phyloP scores from a whole-genome alignment of 2,329 filamentous ascomycete species.

The Fusarium abutilonis region DNA sequence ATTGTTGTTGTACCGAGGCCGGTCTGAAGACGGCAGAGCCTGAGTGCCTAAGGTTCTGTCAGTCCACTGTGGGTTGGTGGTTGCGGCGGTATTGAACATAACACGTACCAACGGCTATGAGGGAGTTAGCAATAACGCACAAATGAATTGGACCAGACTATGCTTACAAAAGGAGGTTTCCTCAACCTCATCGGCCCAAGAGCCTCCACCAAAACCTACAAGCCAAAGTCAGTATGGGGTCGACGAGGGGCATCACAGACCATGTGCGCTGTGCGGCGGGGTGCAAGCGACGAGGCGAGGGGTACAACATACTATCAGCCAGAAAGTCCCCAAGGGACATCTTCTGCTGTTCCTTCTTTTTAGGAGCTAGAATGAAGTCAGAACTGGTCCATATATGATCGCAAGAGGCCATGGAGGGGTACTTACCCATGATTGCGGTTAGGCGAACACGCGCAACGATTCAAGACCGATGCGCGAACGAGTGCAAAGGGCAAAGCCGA shows the following conservation, averaged over 20 bases:
- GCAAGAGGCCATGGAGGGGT: conserved; percentile 9
- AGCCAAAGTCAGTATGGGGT: conserved; percentile 41
- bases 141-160: conserved; percentile 10
- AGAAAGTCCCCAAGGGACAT: conserved; percentile 98
- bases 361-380: conserved; percentile 71
- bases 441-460: conserved; percentile 59
- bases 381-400: conserved; percentile 11
- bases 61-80: conserved; percentile 35
- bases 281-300: conserved; percentile 46
- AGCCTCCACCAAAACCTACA: conserved; percentile 69
- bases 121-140: conserved; percentile 45
- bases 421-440: conserved; percentile 71
- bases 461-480: conserved; percentile 54
- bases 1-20: conserved; percentile 49
- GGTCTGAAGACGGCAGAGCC: conserved; percentile 63
- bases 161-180: conserved; percentile 77
- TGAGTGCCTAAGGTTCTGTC: conserved; percentile 61
- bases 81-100: conserved; percentile 18
- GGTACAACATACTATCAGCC: conserved; percentile 77
- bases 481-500: conserved; percentile 46
- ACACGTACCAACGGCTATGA: conserved; percentile 52
- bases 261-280: conserved; percentile 37
- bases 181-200: conserved; percentile 99
- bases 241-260: conserved; percentile 35
- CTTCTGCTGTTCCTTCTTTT: conserved; percentile 94